These are phyloP conservation scores for Ogataea ganodermae DNA, from an alignment of 805 yeast species.

Conservation along the genomic window DNA sequence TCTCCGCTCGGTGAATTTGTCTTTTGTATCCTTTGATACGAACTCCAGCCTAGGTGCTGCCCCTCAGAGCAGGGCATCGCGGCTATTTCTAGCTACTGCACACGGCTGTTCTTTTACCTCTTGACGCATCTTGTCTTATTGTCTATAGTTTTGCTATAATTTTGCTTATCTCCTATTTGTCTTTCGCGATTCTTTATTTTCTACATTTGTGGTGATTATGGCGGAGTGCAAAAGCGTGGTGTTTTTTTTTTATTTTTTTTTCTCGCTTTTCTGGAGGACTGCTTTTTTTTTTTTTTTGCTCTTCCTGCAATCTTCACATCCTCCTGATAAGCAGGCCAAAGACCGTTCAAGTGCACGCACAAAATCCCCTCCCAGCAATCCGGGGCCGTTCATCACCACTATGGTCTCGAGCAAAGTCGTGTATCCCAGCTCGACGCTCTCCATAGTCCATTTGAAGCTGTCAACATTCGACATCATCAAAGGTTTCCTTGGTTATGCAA, in stretches of 20 bases:
- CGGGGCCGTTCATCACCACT: not conserved
- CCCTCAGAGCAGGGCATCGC: no score
- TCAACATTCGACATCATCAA: slow-evolving; percentile 1
- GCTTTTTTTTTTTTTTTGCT: not conserved
- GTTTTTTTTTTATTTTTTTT: not conserved
- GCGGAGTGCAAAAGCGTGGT: no score
- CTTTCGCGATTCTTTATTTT: not conserved
- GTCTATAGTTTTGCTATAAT: not conserved
- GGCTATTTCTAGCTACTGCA: no score
- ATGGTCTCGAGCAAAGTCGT: slow-evolving; percentile 1
- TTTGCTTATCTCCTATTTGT: not conserved
- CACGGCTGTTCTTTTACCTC: not conserved
- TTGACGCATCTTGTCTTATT: not conserved
- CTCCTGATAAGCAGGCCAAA: no score
- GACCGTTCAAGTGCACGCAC: not conserved
- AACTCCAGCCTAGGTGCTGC: no score
- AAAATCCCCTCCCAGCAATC: not conserved
- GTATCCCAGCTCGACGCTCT: slow-evolving; percentile 3
- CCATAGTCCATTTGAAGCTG: not conserved
- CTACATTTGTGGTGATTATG: not conserved
- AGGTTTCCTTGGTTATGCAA: not conserved
- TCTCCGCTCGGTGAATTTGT: no score
- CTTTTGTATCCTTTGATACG: no score
- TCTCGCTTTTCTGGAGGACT: not conserved
- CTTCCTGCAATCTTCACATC: not conserved